These are phyloP conservation scores for Candida gorgasii DNA, from an alignment of 805 yeast species.

Conservation along the genomic window DNA sequence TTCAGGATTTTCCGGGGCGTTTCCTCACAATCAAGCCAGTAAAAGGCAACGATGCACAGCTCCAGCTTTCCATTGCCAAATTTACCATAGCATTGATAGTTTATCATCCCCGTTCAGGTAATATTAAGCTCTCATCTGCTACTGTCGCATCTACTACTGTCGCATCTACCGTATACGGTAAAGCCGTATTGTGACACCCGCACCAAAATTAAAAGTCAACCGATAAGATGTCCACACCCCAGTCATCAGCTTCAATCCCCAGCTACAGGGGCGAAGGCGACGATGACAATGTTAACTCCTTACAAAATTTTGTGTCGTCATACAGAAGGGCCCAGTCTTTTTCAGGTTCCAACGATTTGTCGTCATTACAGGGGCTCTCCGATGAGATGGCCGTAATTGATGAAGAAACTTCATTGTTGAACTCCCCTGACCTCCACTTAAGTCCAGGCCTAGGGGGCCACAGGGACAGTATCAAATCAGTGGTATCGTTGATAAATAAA, in stretches of 20 bases:
- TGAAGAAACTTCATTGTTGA: conserved; percentile 16
- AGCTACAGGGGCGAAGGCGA: conserved; percentile 19
- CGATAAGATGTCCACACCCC: not conserved
- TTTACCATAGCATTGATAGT: too few species aligned
- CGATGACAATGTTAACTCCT: conserved; percentile 24
- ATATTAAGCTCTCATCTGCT: too few species aligned
- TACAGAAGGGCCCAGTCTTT: conserved; percentile 38
- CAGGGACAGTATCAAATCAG: conserved; percentile 13
- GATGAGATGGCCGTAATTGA: conserved; percentile 14
- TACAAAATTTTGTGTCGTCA: conserved; percentile 42
- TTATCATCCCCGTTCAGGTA: too few species aligned
- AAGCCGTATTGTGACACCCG: too few species aligned
- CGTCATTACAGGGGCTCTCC: conserved; percentile 9
- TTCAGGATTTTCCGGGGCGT: too few species aligned
- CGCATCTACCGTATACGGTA: too few species aligned
- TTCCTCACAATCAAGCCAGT: too few species aligned
- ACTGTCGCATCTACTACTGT: too few species aligned
- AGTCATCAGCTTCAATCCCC: not conserved
- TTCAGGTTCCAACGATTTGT: conserved; percentile 20
- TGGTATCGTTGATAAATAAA: conserved; percentile 18
- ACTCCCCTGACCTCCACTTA: too few species aligned
- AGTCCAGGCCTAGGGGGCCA: conserved; percentile 5
- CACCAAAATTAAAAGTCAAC: too few species aligned
- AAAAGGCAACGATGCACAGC: too few species aligned
- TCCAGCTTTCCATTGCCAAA: too few species aligned